phyloP scores from a whole-genome alignment of 306 rosid species.

The Medicago lupulina region DNA sequence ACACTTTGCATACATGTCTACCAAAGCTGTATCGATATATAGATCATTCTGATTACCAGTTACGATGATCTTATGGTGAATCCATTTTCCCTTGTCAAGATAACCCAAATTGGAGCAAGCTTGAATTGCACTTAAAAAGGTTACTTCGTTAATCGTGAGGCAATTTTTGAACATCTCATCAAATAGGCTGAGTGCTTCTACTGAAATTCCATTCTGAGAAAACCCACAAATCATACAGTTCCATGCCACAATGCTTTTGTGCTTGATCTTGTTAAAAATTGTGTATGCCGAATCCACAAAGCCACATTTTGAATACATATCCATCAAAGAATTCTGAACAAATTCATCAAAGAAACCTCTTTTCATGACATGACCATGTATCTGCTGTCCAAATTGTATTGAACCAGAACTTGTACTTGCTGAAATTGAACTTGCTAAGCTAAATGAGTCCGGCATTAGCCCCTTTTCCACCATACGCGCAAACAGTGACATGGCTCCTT shows the following conservation, averaged over 20 bases:
- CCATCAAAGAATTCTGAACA: slow-evolving; percentile 80
- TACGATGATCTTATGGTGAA: slow-evolving; percentile 78
- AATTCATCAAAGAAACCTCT: slow-evolving; percentile 68
- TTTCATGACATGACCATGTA: slow-evolving; percentile 72
- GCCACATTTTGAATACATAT: slow-evolving; percentile 91
- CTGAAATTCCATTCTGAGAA: slow-evolving; percentile 73
- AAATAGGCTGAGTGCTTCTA: slow-evolving; percentile 73
- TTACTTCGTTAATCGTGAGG: slow-evolving; percentile 67
- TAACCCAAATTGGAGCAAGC: slow-evolving; percentile 86
- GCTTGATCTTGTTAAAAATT: slow-evolving; percentile 56
- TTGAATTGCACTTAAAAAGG: slow-evolving; percentile 82
- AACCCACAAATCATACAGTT: slow-evolving; percentile 86
- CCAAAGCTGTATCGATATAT: slow-evolving; percentile 69
- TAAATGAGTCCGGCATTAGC: slow-evolving; percentile 74
- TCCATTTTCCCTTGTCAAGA: slow-evolving; percentile 87
- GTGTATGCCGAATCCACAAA: slow-evolving; percentile 59
- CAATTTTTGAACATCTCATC: slow-evolving; percentile 65
- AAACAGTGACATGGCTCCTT: slow-evolving; percentile 64
- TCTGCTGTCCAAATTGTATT: slow-evolving; percentile 70
- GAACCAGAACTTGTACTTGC: slow-evolving; percentile 71
- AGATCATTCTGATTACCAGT: slow-evolving; percentile 58
- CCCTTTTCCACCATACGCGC: slow-evolving; percentile 59
- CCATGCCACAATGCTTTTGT: slow-evolving; percentile 73
- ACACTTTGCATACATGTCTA: slow-evolving; percentile 89
- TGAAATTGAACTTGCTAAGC: slow-evolving; percentile 83